phyloP scores from a whole-genome alignment of 495 filamentous ascomycete genomes.

The Diplogelasinospora grovesii region DNA sequence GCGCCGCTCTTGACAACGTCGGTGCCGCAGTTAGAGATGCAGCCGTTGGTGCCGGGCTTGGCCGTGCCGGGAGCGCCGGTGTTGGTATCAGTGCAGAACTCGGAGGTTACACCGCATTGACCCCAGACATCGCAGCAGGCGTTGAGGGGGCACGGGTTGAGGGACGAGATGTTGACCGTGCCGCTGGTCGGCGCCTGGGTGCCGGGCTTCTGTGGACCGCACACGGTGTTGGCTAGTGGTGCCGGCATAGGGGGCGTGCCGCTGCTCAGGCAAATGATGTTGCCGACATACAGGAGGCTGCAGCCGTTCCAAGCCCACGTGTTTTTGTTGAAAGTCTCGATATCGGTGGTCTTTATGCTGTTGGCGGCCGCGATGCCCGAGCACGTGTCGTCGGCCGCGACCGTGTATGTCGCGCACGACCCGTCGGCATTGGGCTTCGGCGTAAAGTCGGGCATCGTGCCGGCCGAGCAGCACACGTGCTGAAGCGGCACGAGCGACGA shows the following conservation, averaged over 20 bases:
- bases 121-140: conserved; percentile 19
- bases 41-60: conserved; percentile 29
- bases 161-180: conserved; percentile 9
- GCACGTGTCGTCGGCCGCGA: conserved; percentile 30
- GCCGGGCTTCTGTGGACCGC: conserved; percentile 39
- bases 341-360: conserved; percentile 25
- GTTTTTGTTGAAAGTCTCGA: conserved; percentile 36
- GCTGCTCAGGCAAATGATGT: conserved; percentile 42
- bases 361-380: conserved; percentile 18
- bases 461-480: conserved; percentile 43
- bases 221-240: conserved; percentile 29
- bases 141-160: conserved; percentile 34
- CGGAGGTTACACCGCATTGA: conserved; percentile 38
- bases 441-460: conserved; percentile 29
- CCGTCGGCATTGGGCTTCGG: conserved; percentile 40
- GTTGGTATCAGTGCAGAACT: conserved; percentile 37
- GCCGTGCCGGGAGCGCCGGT: conserved; percentile 36
- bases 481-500: conserved; percentile 26
- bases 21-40: conserved; percentile 45
- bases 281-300: conserved; percentile 15
- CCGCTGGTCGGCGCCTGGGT: conserved; percentile 17
- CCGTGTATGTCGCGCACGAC: conserved; percentile 31
- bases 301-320: conserved; percentile 50
- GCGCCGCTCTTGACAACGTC: conserved; percentile 20
- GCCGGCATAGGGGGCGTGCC: conserved; percentile 44